Evolutionary conservation across 2,329 filamentous ascomycete species (phyloP), one percentile per base, ranked within the genome.

Genomic region (Sporothrix protearum): DNA sequence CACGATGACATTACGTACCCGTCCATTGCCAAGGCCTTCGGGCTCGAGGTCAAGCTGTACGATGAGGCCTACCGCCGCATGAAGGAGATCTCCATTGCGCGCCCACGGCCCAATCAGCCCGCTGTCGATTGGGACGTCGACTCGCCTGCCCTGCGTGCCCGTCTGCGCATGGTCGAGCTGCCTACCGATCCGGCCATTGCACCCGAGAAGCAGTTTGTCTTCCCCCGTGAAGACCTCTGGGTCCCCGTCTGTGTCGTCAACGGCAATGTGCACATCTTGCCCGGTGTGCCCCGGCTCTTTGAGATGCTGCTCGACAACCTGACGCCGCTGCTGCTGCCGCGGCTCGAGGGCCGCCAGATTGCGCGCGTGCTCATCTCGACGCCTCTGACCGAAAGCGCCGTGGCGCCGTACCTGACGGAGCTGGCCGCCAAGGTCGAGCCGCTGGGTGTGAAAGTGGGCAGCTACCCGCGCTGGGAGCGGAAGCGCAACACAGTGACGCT

Each of bases 1-100:
- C 95, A 98, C 83, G 96, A 99, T 81, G 96, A 99, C 79, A 98
- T 98, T 76, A 98, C 96, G 33, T 99, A 99, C 82, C 86, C 92
- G 78, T 95, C 93, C 51, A 96, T 99, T 79, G 94, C 93, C 75
- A 94, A 93, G 79, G 96, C 94, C 8, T 98, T 97, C 80, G 82
- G 84, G 57, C 85, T 97, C 8, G 87, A 90, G 16, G 84, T 98
- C 22, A 87, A 90, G 75, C 86, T 97, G 36, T 93, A 98, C 83
- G 83, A 92, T 57, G 87, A 88, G 72, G 90, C 94, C 0, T 92
- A 91, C 76, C 86, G 88, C 75, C 89, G 91, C 78, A 98, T 98
- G 96, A 94, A 92, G 82, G 85, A 83, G 73, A 85, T 97, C 9
- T 93, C 63, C 30, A 68, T 63, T 22, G 33, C 91, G 39, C 91